These are phyloP conservation scores for Lentinula edodes DNA, from an alignment of 768 basidiomycete species.

Conservation along the genomic window DNA sequence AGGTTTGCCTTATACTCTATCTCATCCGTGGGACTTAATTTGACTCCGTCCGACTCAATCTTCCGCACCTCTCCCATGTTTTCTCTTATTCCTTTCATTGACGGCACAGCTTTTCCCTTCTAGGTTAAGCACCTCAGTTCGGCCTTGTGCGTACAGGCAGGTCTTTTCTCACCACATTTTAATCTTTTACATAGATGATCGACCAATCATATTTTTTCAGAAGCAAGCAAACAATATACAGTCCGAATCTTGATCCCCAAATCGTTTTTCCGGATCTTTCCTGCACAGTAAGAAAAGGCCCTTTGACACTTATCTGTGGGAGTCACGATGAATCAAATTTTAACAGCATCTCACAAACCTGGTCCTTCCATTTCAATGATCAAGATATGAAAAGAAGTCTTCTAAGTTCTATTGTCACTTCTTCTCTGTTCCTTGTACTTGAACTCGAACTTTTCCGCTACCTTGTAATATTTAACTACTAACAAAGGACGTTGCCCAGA, in stretches of 20 bases:
- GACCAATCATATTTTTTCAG: slow-evolving; percentile 1
- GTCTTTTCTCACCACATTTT: background rate
- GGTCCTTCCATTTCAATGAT: background rate
- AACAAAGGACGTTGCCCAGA: background rate
- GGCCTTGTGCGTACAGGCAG: background rate
- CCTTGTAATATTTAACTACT: background rate
- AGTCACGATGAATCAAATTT: background rate
- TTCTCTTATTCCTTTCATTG: background rate
- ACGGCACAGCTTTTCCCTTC: background rate
- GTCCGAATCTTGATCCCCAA: background rate
- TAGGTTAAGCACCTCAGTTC: background rate
- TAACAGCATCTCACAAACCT: background rate
- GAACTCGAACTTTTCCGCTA: background rate
- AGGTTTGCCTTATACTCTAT: background rate
- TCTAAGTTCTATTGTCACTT: background rate
- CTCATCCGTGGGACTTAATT: background rate
- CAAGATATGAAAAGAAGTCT: background rate
- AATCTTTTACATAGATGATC: background rate
- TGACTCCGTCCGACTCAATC: background rate
- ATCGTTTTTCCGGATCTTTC: background rate
- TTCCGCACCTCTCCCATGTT: slow-evolving; percentile 3
- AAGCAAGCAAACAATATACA: background rate
- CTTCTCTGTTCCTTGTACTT: background rate
- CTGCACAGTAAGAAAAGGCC: background rate
- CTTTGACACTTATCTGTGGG: slow-evolving; percentile 1